Percentiles rank a stretch among this genome's conserved stretches.
These are phyloP conservation scores for Fagopyrum tataricum DNA, from an alignment of 148 eudicot species.

Conservation along the genomic window DNA sequence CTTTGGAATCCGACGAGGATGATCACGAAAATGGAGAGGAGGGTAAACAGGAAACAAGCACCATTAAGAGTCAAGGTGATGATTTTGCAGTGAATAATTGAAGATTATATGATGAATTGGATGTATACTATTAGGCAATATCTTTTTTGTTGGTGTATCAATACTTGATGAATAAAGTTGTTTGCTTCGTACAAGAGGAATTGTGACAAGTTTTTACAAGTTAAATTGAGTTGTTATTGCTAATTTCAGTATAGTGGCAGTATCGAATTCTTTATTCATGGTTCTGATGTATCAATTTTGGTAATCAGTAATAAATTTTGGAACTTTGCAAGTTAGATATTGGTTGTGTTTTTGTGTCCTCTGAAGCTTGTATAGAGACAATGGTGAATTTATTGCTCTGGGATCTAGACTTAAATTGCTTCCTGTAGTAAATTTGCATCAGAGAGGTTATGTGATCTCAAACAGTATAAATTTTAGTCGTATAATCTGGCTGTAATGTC, in stretches of 20 bases:
- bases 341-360: not conserved
- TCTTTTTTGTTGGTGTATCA: not conserved
- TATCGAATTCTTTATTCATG: no score
- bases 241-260: no score
- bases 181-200: not conserved
- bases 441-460: no score
- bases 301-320: no score
- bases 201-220: not conserved
- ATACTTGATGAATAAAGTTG: not conserved
- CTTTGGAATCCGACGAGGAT: slow-evolving; percentile 46
- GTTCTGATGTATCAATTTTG: no score
- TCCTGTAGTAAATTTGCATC: not conserved
- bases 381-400: not conserved
- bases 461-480: no score
- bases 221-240: not conserved
- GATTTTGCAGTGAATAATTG: not conserved
- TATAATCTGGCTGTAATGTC: no score
- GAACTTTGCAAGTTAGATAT: no score
- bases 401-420: not conserved
- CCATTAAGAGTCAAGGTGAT: not conserved
- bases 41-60: not conserved
- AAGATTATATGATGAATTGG: not conserved
- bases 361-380: not conserved
- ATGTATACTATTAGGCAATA: not conserved
- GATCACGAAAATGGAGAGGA: slow-evolving; percentile 2